These are phyloP conservation scores for Galeopsis tetrahit DNA, from an alignment of 257 asterid genomes.

Conservation along the genomic window DNA sequence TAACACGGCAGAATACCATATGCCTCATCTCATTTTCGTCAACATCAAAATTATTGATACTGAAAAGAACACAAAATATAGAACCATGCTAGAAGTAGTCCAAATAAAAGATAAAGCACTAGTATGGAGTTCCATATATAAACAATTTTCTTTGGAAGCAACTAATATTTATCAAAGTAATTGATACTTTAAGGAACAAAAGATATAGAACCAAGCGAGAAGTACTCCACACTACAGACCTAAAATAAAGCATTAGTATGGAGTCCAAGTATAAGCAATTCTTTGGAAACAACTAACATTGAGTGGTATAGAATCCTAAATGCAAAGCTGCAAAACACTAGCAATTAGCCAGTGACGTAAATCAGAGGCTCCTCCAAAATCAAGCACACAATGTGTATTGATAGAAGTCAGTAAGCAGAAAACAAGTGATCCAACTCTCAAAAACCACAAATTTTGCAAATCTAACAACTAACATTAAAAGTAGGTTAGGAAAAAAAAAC, in stretches of 20 bases:
- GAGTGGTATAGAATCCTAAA: background rate
- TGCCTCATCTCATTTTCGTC: constrained; percentile 82
- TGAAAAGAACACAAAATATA: constrained; percentile 48
- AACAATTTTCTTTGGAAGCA: constrained; percentile 2
- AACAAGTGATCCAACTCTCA: background rate
- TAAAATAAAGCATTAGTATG: too few species aligned
- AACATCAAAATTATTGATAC: constrained; percentile 71
- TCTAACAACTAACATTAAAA: background rate
- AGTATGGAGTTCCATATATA: constrained; percentile 4
- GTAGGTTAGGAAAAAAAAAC: background rate
- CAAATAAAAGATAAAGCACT: constrained; percentile 30
- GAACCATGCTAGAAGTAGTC: constrained; percentile 20
- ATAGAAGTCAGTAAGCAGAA: constrained; percentile 2
- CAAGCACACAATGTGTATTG: background rate
- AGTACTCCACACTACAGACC: too few species aligned
- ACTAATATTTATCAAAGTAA: too few species aligned
- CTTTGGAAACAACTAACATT: background rate
- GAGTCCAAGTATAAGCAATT: background rate
- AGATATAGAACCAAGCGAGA: too few species aligned
- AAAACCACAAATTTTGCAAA: background rate
- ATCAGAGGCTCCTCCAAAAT: background rate
- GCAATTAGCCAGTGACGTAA: background rate
- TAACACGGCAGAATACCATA: constrained; percentile 60
- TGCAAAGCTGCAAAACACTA: constrained; percentile 20
- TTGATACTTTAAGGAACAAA: too few species aligned